These are phyloP conservation scores for Epichloe sp. DNA, from an alignment of 2,329 filamentous ascomycete genomes.

Conservation along the genomic window DNA sequence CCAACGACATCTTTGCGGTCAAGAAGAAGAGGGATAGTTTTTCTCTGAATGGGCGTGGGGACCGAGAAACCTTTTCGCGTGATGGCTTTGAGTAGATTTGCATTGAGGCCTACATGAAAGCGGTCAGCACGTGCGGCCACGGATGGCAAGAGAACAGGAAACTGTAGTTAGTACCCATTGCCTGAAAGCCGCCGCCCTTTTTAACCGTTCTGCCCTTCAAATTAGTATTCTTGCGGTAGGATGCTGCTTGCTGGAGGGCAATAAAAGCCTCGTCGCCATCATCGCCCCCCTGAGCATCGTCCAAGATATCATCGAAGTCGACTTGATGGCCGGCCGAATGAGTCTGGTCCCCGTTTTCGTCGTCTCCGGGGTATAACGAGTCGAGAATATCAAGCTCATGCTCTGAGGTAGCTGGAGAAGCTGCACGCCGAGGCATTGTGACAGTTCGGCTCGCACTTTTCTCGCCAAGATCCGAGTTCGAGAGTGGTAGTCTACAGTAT, in stretches of 20 bases:
- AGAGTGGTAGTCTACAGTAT: too few relatives aligned
- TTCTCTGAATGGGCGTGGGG: slow-evolving; percentile 93
- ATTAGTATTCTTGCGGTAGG: slow-evolving; percentile 74
- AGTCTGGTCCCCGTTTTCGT: slow-evolving; percentile 31
- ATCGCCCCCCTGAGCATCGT: slow-evolving; percentile 29
- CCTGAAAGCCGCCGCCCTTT: slow-evolving; percentile 93
- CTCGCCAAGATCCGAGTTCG: neutral
- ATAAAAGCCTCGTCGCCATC: slow-evolving; percentile 83
- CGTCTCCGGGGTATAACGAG: slow-evolving; percentile 55
- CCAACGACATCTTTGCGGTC: slow-evolving; percentile 93
- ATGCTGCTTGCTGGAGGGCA: slow-evolving; percentile 71
- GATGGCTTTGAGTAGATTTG: slow-evolving; percentile 78
- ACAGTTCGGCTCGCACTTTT: slow-evolving; percentile 9
- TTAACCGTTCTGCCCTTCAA: slow-evolving; percentile 76
- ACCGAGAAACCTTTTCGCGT: slow-evolving; percentile 88
- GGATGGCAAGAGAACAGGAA: neutral
- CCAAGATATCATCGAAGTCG: slow-evolving; percentile 49
- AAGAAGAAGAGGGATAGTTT: slow-evolving; percentile 84
- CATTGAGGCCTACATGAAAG: slow-evolving; percentile 49
- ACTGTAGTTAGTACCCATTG: slow-evolving; percentile 52
- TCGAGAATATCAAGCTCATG: slow-evolving; percentile 82
- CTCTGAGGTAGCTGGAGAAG: slow-evolving; percentile 76
- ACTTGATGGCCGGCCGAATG: slow-evolving; percentile 31
- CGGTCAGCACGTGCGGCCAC: neutral
- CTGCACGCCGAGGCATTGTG: slow-evolving; percentile 56